These are phyloP conservation scores for Claviceps sp. DNA, from an alignment of 2,329 filamentous ascomycete species.

Conservation along the genomic window DNA sequence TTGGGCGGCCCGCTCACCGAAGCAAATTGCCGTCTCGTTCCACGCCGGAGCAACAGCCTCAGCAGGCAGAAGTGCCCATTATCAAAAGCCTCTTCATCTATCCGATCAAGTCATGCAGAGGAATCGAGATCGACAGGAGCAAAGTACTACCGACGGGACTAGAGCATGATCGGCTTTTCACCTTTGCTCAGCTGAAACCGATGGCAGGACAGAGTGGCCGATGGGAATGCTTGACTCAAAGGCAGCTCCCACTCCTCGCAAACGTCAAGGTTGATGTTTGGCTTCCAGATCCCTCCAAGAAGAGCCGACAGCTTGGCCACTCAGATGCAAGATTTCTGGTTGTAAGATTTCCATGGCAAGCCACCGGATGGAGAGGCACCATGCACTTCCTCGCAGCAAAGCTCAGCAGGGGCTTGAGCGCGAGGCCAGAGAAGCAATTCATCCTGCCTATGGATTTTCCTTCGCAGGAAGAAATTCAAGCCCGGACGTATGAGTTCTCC, in stretches of 20 bases:
- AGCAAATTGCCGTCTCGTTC: slow-evolving; percentile 23
- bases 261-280: slow-evolving; percentile 55
- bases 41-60: slow-evolving; percentile 10
- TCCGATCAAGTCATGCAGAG: slow-evolving; percentile 70
- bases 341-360: slow-evolving; percentile 50
- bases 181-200: slow-evolving; percentile 50
- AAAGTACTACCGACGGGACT: slow-evolving; percentile 57
- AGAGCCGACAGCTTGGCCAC: slow-evolving; percentile 35
- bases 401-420: slow-evolving; percentile 33
- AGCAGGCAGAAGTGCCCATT: slow-evolving; percentile 10
- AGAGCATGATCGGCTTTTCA: slow-evolving; percentile 70
- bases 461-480: slow-evolving; percentile 39
- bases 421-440: slow-evolving; percentile 49
- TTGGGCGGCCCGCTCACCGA: slow-evolving; percentile 27
- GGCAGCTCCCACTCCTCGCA: slow-evolving; percentile 57
- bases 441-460: slow-evolving; percentile 53
- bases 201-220: slow-evolving; percentile 12
- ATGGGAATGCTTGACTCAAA: slow-evolving; percentile 62
- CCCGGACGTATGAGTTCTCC: slow-evolving; percentile 44
- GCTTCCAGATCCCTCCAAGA: slow-evolving; percentile 50
- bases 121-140: slow-evolving; percentile 56
- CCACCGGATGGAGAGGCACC: slow-evolving; percentile 33
- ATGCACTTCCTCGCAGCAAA: slow-evolving; percentile 35
- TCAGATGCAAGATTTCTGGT: slow-evolving; percentile 47
- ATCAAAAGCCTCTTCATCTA: slow-evolving; percentile 62